Base-by-base conservation (phyloP, 129 eudicot species). In the Arctium minus region DNA sequence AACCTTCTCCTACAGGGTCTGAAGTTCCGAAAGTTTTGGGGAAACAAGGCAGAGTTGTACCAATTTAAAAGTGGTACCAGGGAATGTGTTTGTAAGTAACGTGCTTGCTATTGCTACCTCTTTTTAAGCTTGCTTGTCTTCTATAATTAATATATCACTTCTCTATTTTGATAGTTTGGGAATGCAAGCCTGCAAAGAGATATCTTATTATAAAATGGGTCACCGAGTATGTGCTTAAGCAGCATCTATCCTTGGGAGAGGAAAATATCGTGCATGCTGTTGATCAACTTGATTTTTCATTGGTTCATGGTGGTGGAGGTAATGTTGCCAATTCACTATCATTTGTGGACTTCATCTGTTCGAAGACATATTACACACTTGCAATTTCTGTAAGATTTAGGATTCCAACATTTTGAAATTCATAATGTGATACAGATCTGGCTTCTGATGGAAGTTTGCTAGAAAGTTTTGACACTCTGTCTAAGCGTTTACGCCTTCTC, bases 221-320 rank as follows among this genome's bases (percentile, higher is more conserved):
- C 72, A 78, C 88, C 3, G 97, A 90, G 84, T 89, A 91, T 75
- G 91, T 93, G 72, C 79, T 96, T 74, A 73, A 84, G 74, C 87
- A 86, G 29, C 99, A 96, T 88, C 92, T 96, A 46, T 86, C 92
- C 44, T 79, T 96, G 80, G 22, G 88, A 15, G 88, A 84, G 80
- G 94, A 90, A 80, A 88, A 87, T 30, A 81, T 96, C 31, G 69
- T 56, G 81, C 83, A 88, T 42, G 83, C 81, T 85, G 93, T 92
- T 42, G 97, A 96, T 87, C 97, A 96, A 84, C 99, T 96, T 80
- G 97, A 93, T 85, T 96, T 96, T 74, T 83, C 92, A 56, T 92
- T 96, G 80, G 85, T 74, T 79, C 83, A 60, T 81, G 93, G 89
- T 13, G 79, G 62, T 83, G 81, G 27, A 87, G 99, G 99, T 96